A percentile compares a stretch with the other conserved stretches of the same genome.
phyloP scores from a whole-genome alignment of 176 grass and related monocot species.

The Poa annua region DNA sequence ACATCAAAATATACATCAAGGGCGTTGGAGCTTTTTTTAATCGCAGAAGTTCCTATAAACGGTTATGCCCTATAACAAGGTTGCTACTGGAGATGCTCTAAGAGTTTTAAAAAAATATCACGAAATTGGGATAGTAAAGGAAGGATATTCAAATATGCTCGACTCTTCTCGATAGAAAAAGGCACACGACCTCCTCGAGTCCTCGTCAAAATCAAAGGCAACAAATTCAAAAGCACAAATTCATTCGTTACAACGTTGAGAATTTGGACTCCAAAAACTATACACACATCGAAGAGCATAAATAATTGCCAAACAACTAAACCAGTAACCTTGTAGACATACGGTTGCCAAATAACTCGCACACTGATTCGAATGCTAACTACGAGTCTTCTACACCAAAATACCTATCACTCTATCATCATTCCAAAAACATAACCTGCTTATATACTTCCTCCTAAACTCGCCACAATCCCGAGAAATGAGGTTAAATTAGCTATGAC shows the following conservation, averaged over 20 bases:
- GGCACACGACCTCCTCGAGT: too few relatives aligned
- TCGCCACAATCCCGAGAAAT: neutral
- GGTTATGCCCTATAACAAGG: too few relatives aligned
- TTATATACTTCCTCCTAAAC: constrained; percentile 10
- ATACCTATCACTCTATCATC: constrained; percentile 17
- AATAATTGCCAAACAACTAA: constrained; percentile 26
- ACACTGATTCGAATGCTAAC: constrained; percentile 29
- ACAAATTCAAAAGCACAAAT: too few relatives aligned
- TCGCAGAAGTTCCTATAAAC: too few relatives aligned
- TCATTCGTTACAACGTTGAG: neutral
- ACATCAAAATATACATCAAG: too few relatives aligned
- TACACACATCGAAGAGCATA: constrained; percentile 27
- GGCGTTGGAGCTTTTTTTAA: too few relatives aligned
- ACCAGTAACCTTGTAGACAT: neutral
- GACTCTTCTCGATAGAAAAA: too few relatives aligned
- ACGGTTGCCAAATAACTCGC: constrained; percentile 12
- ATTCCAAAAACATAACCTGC: neutral
- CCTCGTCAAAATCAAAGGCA: too few relatives aligned
- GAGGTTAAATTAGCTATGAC: constrained; percentile 2
- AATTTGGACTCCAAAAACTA: neutral
- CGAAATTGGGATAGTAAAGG: too few relatives aligned
- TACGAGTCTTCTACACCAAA: neutral
- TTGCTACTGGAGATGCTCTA: too few relatives aligned
- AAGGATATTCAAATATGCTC: too few relatives aligned
- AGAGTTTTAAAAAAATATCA: too few relatives aligned